Evolutionary conservation across 257 asterid species (phyloP).

Genomic region (Fraxinus americana): DNA sequence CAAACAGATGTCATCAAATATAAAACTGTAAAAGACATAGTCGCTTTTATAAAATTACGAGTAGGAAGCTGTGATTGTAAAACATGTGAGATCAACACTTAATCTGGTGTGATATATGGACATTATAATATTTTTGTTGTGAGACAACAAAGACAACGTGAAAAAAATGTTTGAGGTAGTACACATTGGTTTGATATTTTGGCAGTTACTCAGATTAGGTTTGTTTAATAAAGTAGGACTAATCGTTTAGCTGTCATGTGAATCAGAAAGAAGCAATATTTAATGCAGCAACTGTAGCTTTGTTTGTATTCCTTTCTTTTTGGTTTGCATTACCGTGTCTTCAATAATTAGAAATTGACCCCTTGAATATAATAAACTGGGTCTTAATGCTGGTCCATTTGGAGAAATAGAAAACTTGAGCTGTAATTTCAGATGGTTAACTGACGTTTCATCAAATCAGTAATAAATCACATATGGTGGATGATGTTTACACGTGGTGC

Average conservation of each 20-base stretch:
- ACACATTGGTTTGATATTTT: not conserved
- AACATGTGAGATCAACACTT: not conserved
- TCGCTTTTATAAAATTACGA: not conserved
- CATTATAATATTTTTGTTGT: not conserved
- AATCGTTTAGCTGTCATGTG: not conserved
- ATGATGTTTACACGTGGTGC: slow-evolving; percentile 4
- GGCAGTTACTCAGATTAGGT: not conserved
- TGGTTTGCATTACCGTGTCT: not conserved
- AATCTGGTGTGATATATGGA: not conserved
- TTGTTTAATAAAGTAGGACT: not conserved
- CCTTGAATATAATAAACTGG: not conserved
- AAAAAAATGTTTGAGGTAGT: not conserved
- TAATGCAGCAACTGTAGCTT: slow-evolving; percentile 17
- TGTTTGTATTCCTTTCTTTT: not conserved
- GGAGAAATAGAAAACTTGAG: slow-evolving; percentile 2
- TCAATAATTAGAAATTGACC: not conserved
- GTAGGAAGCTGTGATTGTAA: not conserved
- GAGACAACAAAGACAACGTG: not conserved
- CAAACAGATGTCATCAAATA: not conserved
- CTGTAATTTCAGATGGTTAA: not conserved
- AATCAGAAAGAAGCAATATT: not conserved
- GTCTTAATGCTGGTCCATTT: not conserved
- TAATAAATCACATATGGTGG: not conserved
- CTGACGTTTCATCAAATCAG: slow-evolving; percentile 2
- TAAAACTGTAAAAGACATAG: not conserved